These are phyloP conservation scores for Paramecium tetraurelia DNA, from an alignment of 73 alveolate species.

Conservation along the genomic window DNA sequence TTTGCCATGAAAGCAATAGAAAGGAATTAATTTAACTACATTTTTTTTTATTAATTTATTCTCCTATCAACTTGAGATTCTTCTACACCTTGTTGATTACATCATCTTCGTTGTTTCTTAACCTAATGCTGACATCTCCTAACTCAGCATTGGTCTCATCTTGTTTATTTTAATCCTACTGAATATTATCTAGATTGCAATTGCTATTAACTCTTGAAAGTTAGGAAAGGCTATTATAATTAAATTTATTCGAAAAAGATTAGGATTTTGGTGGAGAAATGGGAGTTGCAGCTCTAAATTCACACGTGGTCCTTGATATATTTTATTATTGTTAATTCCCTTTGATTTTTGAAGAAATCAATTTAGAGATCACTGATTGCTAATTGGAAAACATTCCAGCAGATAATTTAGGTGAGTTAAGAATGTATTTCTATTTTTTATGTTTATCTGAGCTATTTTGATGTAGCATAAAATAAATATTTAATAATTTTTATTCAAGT, in stretches of 20 bases:
- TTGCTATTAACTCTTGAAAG: not conserved
- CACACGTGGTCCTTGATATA: not conserved
- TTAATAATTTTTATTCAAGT: not conserved
- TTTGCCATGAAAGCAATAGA: not conserved
- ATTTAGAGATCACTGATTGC: not conserved
- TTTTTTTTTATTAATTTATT: not conserved
- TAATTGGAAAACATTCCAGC: not conserved
- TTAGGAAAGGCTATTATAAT: not conserved
- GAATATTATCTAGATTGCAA: not conserved
- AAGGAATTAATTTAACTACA: not conserved
- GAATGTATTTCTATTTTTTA: not conserved
- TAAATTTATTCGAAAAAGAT: not conserved
- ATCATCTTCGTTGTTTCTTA: not conserved
- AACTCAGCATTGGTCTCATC: not conserved
- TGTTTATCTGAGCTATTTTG: not conserved
- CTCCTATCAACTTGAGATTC: not conserved
- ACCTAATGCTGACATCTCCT: not conserved
- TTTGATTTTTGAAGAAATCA: not conserved
- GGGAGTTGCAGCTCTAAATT: not conserved
- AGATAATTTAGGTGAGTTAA: not conserved
- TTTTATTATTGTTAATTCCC: not conserved
- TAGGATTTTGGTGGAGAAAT: not conserved
- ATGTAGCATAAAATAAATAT: not conserved
- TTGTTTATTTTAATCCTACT: not conserved
- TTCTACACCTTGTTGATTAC: not conserved